Conservation (phyloP, 1,139 yeast species). For the Magnusiomyces paraingens region DNA sequence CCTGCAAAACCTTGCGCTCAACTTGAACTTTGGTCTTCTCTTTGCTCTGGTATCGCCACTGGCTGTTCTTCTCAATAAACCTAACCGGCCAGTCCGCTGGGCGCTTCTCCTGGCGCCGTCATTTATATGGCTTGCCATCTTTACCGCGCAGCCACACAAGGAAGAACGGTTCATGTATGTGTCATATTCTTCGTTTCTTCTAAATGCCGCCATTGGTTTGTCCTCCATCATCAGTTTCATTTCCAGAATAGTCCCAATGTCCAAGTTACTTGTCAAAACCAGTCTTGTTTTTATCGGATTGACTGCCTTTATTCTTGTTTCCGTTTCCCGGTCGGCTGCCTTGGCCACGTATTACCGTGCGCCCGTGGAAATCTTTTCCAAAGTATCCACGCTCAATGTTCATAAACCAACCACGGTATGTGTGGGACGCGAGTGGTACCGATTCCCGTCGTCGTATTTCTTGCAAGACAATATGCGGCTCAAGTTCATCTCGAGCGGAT, state of each 20-base stretch:
- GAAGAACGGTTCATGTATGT: constrained; percentile 91
- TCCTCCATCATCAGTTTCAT: constrained; percentile 7
- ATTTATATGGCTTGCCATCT: constrained; percentile 59
- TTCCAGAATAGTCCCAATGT: background rate
- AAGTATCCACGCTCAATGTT: constrained; percentile 9
- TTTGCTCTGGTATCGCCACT: constrained; percentile 43
- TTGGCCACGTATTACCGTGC: constrained; percentile 33
- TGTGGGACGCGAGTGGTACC: constrained; percentile 92
- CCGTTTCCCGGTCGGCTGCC: constrained; percentile 31
- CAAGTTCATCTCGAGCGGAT: constrained; percentile 66
- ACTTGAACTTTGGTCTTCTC: constrained; percentile 55
- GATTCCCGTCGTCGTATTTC: constrained; percentile 83
- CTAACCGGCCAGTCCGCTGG: constrained; percentile 12
- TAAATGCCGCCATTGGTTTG: constrained; percentile 38
- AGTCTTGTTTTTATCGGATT: background rate
- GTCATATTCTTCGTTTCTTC: constrained; percentile 59
- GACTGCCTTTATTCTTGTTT: constrained; percentile 13
- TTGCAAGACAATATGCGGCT: constrained; percentile 52
- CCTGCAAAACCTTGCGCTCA: constrained; percentile 57
- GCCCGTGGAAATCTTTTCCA: constrained; percentile 31
- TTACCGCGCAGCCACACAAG: constrained; percentile 77
- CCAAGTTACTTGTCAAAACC: background rate
- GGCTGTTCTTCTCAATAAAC: constrained; percentile 12
- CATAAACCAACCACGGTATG: constrained; percentile 56
- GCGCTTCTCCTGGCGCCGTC: constrained; percentile 36